A percentile compares a stretch with the other conserved stretches of the same genome.
These are phyloP conservation scores for Neonectria coccinea DNA, from an alignment of 2,329 filamentous ascomycete genomes.

Conservation along the genomic window DNA sequence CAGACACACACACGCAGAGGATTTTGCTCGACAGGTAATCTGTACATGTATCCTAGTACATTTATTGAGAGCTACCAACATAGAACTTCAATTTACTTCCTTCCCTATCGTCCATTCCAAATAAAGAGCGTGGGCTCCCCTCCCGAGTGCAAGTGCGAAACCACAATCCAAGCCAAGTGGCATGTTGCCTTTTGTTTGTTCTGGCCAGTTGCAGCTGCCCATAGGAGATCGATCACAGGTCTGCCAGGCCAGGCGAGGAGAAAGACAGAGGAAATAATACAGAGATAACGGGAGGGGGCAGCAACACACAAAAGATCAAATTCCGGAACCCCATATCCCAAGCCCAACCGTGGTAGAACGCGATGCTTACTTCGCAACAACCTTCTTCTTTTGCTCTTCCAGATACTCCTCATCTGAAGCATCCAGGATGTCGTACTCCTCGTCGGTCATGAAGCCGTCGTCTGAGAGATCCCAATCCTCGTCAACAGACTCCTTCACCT, in stretches of 20 bases:
- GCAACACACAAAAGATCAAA: constrained; percentile 33
- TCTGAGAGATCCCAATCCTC: constrained; percentile 75
- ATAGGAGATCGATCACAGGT: constrained; percentile 17
- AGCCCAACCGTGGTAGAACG: constrained; percentile 32
- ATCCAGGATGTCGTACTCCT: constrained; percentile 97
- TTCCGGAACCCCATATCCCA: constrained; percentile 40
- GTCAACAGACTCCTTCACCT: constrained; percentile 60
- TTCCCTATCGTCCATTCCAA: constrained; percentile 40
- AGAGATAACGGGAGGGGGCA: constrained; percentile 37
- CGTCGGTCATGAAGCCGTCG: constrained; percentile 91
- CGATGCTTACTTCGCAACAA: constrained; percentile 51
- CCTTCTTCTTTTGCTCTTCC: constrained; percentile 63
- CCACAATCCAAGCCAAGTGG: constrained; percentile 27
- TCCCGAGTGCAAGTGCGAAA: constrained; percentile 32
- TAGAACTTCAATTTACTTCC: constrained; percentile 41
- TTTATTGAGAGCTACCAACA: constrained; percentile 26
- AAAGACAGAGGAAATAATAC: constrained; percentile 44
- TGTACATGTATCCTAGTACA: constrained; percentile 15
- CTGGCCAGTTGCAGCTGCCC: constrained; percentile 18
- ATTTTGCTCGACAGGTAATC: neutral
- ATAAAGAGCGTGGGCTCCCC: constrained; percentile 43
- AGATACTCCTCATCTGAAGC: constrained; percentile 90
- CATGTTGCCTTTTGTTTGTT: constrained; percentile 22
- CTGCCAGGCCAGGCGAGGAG: constrained; percentile 25
- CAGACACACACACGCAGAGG: neutral